Conservation (phyloP, 495 filamentous ascomycete genomes). For the Talaromyces proteolyticus region DNA sequence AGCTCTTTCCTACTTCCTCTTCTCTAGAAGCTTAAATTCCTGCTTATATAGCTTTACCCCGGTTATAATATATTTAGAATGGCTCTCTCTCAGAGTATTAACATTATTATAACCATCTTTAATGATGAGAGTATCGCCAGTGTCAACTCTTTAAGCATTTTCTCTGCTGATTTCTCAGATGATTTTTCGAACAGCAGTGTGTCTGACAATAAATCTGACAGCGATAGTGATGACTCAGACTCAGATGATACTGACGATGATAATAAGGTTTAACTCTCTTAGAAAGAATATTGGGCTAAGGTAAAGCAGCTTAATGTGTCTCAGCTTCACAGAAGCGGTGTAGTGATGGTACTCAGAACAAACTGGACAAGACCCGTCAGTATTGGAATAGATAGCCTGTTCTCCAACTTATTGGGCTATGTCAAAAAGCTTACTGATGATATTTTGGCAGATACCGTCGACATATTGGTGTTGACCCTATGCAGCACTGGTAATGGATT, state of each 20-base stretch:
- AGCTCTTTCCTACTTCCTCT: no score
- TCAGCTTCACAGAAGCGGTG: conserved; percentile 23
- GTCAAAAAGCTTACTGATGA: not conserved
- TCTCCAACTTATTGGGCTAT: not conserved
- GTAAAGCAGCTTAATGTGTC: conserved; percentile 21
- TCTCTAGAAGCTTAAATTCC: no score
- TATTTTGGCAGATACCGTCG: conserved; percentile 16
- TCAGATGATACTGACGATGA: conserved; percentile 15
- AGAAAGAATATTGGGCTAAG: conserved; percentile 10
- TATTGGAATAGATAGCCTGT: conserved; percentile 18
- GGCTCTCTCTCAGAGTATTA: no score
- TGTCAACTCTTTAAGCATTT: no score
- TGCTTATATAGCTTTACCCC: no score
- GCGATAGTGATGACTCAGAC: conserved; percentile 13
- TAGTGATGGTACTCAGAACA: conserved; percentile 16
- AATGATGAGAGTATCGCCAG: no score
- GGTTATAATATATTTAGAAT: no score
- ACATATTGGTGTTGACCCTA: conserved; percentile 13
- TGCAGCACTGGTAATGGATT: conserved; percentile 16
- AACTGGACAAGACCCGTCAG: conserved; percentile 16
- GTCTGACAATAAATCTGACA: conserved; percentile 13
- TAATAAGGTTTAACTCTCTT: conserved; percentile 16
- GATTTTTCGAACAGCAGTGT: no score
- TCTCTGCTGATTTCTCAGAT: no score
- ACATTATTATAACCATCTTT: no score